Base-by-base conservation (phyloP, 768 basidiomycete species). In the Boletellus ananiceps region DNA sequence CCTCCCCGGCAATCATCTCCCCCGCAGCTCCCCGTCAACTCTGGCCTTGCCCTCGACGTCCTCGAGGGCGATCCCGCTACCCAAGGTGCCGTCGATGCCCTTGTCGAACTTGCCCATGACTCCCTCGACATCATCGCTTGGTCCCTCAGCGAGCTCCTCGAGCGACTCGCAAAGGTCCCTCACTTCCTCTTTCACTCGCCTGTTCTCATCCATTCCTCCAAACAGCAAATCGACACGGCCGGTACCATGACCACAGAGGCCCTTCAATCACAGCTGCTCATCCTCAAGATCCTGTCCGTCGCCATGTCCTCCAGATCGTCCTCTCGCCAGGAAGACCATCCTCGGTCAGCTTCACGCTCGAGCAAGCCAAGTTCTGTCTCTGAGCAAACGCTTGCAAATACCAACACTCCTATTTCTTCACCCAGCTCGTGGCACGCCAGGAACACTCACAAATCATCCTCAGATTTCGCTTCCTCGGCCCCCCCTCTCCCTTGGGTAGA, bases 241-340 rank as follows among this genome's bases (percentile, higher is more conserved):
- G 81, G 79, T 2, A 70, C 73, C 46, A 69, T 78, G 49, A 72
- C 83, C 3, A 73, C 88, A 15, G 86, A 91, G 48, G 78, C 85
- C 37, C 76, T 93, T 4, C 91, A 94, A 61, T 93, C 92, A 0
- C 88, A 93, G 63, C 74, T 94, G 2, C 90, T 89, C 57, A 69
- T 94, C 34, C 75, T 93, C 59, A 91, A 93, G 68, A 82, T 93
- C 19, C 68, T 95, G 12, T 77, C 85, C 0, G 74, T 86, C 38
- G 81, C 84, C 40, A 82, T 94, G 77, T 81, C 87, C 5, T 83
- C 86, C 14, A 82, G 88, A 29, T 92, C 87, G 86, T 74, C 71
- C 32, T 18, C 51, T 37, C 67, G 71, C n/a, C 70, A 72, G 43
- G 62, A 73, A 5, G 71, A 75, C n/a, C 66, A 67, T 39, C 61